These are phyloP conservation scores for Cardiosporidium cionae DNA, from an alignment of 169 alveolate species.

Conservation along the genomic window DNA sequence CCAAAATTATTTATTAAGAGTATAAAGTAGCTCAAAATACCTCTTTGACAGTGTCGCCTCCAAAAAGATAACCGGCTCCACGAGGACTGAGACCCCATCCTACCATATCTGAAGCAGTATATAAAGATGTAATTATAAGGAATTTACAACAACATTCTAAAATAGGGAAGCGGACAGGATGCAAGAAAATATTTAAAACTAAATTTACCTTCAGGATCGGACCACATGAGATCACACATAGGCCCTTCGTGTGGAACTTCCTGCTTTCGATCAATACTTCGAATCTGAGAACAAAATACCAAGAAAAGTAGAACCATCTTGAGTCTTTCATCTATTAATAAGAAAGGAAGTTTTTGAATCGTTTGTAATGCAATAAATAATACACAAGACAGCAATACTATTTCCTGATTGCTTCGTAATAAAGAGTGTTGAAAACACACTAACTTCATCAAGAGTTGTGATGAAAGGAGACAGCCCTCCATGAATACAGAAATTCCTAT, in stretches of 20 bases:
- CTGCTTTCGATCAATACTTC: slow-evolving; percentile 39
- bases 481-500: slow-evolving; percentile 91
- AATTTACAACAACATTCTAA: no score
- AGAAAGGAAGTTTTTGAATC: no score
- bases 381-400: no score
- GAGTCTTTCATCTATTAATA: no score
- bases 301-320: no score
- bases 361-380: no score
- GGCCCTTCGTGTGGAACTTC: slow-evolving; percentile 98
- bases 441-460: slow-evolving; percentile 84
- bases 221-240: slow-evolving; percentile 97
- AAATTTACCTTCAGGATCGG: slow-evolving; percentile 87
- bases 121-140: no score
- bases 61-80: slow-evolving; percentile 97
- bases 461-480: slow-evolving; percentile 97
- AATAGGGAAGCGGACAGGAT: neutral
- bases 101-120: slow-evolving; percentile 7
- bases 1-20: neutral
- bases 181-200: neutral
- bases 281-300: slow-evolving; percentile 53
- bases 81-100: slow-evolving; percentile 93
- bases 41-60: slow-evolving; percentile 78
- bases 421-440: neutral
- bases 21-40: neutral
- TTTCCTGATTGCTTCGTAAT: no score